A percentile compares a stretch with the other conserved stretches of the same genome.
phyloP scores from a whole-genome alignment of 2,329 filamentous ascomycete species.

The Pyricularia sp. region DNA sequence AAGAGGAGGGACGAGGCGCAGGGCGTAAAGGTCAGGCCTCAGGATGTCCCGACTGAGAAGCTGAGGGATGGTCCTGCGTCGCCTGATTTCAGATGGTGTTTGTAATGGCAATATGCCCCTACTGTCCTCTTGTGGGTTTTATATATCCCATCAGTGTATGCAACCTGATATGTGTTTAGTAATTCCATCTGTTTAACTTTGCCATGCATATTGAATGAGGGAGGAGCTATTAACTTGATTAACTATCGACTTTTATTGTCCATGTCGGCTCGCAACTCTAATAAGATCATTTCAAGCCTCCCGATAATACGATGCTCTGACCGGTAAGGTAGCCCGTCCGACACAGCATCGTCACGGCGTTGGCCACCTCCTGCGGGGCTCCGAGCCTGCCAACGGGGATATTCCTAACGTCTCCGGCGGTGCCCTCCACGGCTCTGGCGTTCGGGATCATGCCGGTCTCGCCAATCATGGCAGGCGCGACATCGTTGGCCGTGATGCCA shows the following conservation, averaged over 20 bases:
- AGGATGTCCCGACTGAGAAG: slow-evolving; percentile 45
- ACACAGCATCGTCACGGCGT: slow-evolving; percentile 50
- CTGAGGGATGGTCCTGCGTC: slow-evolving; percentile 44
- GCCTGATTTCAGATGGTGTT: slow-evolving; percentile 46
- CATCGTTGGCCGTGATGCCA: slow-evolving; percentile 58
- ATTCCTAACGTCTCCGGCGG: slow-evolving; percentile 47
- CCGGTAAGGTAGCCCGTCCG: slow-evolving; percentile 52
- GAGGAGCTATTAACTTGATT: background rate
- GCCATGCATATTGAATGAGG: background rate
- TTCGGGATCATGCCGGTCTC: slow-evolving; percentile 54
- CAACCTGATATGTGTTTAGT: background rate
- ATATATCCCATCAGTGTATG: background rate
- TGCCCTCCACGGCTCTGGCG: slow-evolving; percentile 37
- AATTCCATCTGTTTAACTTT: background rate
- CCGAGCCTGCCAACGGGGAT: slow-evolving; percentile 52
- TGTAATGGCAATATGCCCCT: background rate
- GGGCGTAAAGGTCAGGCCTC: slow-evolving; percentile 44
- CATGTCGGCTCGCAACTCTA: background rate
- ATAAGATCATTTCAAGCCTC: slow-evolving; percentile 37
- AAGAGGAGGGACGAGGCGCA: slow-evolving; percentile 45
- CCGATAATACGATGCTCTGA: slow-evolving; percentile 43
- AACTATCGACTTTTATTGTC: background rate
- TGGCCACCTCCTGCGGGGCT: slow-evolving; percentile 48
- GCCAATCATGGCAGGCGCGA: slow-evolving; percentile 61
- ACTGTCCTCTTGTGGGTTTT: background rate